These are phyloP conservation scores for Aaosphaeria arxii DNA, from an alignment of 2,329 filamentous ascomycete species.

Conservation along the genomic window DNA sequence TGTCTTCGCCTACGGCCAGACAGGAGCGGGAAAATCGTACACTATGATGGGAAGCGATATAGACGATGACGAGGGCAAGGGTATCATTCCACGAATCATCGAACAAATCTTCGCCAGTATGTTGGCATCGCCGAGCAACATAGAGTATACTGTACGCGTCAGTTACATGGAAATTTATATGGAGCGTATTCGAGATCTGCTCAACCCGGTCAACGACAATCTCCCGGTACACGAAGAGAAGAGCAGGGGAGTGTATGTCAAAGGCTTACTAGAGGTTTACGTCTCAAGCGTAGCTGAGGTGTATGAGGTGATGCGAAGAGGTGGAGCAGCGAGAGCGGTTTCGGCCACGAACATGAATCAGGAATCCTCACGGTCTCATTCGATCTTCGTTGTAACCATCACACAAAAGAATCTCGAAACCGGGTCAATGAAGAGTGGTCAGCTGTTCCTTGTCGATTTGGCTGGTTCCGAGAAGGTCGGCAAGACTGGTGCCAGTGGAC, in stretches of 20 bases:
- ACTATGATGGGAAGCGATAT: constrained; percentile 99
- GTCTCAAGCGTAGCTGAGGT: constrained; percentile 94
- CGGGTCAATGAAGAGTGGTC: constrained; percentile 91
- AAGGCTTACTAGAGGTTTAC: constrained; percentile 90
- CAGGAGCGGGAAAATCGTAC: constrained; percentile 96
- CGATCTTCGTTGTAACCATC: constrained; percentile 95
- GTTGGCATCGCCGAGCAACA: constrained; percentile 83
- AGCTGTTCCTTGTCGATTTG: constrained; percentile 96
- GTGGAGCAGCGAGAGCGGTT: constrained; percentile 84
- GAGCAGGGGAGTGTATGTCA: constrained; percentile 92
- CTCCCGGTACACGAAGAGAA: constrained; percentile 98
- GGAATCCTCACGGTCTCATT: constrained; percentile 96
- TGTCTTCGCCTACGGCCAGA: constrained; percentile 98
- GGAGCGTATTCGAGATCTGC: constrained; percentile 93
- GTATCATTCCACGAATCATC: constrained; percentile 94
- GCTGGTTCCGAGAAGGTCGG: constrained; percentile 98
- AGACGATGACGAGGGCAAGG: constrained; percentile 80
- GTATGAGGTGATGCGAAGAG: constrained; percentile 93
- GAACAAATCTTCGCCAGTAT: constrained; percentile 98
- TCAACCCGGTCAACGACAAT: constrained; percentile 92
- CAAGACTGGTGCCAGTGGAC: constrained; percentile 95
- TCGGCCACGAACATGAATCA: constrained; percentile 99
- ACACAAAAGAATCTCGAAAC: constrained; percentile 98
- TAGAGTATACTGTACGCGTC: constrained; percentile 97
- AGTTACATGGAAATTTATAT: constrained; percentile 99